These are phyloP conservation scores for Xylariales sp. DNA, from an alignment of 2,329 filamentous ascomycete species.

Conservation along the genomic window DNA sequence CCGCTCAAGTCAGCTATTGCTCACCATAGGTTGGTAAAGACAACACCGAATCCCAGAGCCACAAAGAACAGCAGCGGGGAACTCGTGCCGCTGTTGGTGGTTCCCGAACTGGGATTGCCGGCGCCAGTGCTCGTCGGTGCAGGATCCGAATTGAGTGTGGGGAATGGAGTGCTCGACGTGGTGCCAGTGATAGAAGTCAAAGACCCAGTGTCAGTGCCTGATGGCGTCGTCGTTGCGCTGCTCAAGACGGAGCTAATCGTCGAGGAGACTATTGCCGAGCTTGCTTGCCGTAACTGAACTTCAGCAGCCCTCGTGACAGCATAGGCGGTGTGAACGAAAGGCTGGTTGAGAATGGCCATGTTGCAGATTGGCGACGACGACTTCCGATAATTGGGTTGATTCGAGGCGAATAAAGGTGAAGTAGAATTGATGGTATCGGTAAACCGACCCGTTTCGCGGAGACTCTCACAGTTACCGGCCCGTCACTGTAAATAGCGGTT, in stretches of 20 bases:
- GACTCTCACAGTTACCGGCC: conserved; percentile 6
- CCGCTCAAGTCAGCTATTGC: conserved; percentile 31
- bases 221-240: conserved; percentile 2
- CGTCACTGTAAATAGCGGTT: conserved; percentile 1
- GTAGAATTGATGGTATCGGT: conserved; percentile 4
- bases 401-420: not conserved
- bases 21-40: conserved; percentile 98
- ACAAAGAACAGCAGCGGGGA: conserved; percentile 88
- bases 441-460: conserved; percentile 8
- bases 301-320: conserved; percentile 32
- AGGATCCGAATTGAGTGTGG: conserved; percentile 11
- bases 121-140: conserved; percentile 15
- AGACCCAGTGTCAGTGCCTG: not conserved
- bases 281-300: conserved; percentile 20
- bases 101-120: conserved; percentile 25
- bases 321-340: conserved; percentile 31
- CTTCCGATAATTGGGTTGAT: not conserved
- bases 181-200: conserved; percentile 5
- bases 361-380: conserved; percentile 10
- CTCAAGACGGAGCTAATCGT: conserved; percentile 5
- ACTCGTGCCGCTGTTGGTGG: conserved; percentile 52
- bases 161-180: conserved; percentile 1
- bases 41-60: conserved; percentile 91
- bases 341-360: conserved; percentile 34
- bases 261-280: conserved; percentile 8